phyloP scores from a whole-genome alignment of 495 filamentous ascomycete genomes.

The Hypoxylon lienhwacheense region DNA sequence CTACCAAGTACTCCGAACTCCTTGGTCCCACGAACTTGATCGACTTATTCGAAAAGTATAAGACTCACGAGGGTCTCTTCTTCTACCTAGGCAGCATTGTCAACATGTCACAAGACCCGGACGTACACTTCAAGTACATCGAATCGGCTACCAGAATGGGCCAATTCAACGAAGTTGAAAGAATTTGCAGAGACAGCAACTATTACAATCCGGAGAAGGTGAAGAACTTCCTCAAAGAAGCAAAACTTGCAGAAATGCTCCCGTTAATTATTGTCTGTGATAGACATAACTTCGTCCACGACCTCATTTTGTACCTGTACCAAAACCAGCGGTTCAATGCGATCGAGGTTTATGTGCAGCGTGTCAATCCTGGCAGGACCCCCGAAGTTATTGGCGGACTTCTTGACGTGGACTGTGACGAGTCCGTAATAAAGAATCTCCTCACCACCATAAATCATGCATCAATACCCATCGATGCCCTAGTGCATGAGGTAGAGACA shows the following conservation, averaged over 20 bases:
- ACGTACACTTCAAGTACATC: conserved; percentile 99
- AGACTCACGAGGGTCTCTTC: conserved; percentile 94
- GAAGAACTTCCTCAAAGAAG: conserved; percentile 99
- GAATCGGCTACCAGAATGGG: conserved; percentile 91
- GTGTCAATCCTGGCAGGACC: conserved; percentile 91
- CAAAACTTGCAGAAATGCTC: conserved; percentile 85
- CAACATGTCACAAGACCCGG: conserved; percentile 91
- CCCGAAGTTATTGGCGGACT: conserved; percentile 93
- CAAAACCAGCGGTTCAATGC: conserved; percentile 99
- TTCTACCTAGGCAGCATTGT: conserved; percentile 98
- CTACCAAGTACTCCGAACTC: conserved; percentile 96
- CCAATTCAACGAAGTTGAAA: conserved; percentile 93
- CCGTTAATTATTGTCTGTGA: conserved; percentile 99
- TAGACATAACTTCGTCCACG: conserved; percentile 97
- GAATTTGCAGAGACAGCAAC: conserved; percentile 92
- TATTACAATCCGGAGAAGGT: conserved; percentile 96
- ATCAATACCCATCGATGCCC: conserved; percentile 91
- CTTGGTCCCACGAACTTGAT: conserved; percentile 88
- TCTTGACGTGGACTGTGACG: conserved; percentile 97
- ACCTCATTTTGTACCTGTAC: conserved; percentile 95
- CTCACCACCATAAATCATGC: conserved; percentile 82
- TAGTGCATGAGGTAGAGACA: conserved; percentile 91
- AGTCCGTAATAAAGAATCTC: conserved; percentile 90
- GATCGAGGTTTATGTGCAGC: conserved; percentile 99
- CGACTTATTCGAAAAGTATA: conserved; percentile 94